Evolutionary conservation across 2,329 filamentous ascomycete species (phyloP).

Genomic region (Fusarium neocosmosporiellum): DNA sequence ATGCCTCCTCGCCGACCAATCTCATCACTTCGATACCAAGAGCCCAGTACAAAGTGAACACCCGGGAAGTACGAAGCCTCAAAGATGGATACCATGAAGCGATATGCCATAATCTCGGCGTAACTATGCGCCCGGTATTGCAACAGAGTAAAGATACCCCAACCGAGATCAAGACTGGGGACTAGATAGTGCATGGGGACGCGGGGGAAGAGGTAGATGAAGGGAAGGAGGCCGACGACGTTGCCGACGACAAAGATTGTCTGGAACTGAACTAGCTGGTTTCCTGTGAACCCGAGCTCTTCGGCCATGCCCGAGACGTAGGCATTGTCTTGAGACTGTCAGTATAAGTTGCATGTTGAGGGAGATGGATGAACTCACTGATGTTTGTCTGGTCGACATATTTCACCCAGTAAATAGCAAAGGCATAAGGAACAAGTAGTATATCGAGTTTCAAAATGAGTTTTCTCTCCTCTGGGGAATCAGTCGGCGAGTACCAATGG

Average conservation of each 20-base stretch:
- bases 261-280: constrained; percentile 33
- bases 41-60: constrained; percentile 30
- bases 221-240: constrained; percentile 27
- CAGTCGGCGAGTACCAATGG: constrained; percentile 61
- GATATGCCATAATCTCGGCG: constrained; percentile 20
- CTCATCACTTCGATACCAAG: constrained; percentile 34
- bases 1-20: constrained; percentile 30
- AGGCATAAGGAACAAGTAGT: constrained; percentile 63
- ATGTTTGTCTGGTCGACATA: constrained; percentile 37
- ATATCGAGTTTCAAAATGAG: constrained; percentile 68
- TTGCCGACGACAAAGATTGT: constrained; percentile 35
- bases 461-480: constrained; percentile 50
- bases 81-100: constrained; percentile 33
- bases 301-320: constrained; percentile 35
- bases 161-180: constrained; percentile 22
- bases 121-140: constrained; percentile 30
- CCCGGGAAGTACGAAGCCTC: constrained; percentile 33
- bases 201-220: constrained; percentile 32
- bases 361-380: neutral
- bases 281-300: constrained; percentile 25
- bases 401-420: constrained; percentile 33
- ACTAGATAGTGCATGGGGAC: constrained; percentile 32
- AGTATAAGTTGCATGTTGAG: neutral
- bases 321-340: constrained; percentile 22
- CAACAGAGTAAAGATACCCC: constrained; percentile 27